phyloP scores from a whole-genome alignment of 331 rosid genomes.

The Spiraea crenata region DNA sequence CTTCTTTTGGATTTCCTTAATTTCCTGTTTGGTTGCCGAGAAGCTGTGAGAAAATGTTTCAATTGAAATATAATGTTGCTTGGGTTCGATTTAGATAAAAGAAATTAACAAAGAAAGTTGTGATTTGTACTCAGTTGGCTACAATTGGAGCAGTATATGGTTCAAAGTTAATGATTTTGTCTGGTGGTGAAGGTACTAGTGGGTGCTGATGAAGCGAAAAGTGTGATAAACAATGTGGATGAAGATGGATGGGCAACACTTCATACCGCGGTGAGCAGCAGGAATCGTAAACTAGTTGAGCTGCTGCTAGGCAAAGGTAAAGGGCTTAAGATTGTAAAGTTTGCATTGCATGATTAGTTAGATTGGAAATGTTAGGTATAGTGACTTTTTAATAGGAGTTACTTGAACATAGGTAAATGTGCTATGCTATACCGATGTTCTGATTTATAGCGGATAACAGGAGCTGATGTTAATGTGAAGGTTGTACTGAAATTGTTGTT shows the following conservation, averaged over 20 bases:
- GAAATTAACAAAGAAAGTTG: too few relatives aligned
- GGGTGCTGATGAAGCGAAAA: slow-evolving; percentile 45
- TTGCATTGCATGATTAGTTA: neutral
- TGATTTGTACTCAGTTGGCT: too few relatives aligned
- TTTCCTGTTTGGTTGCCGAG: too few relatives aligned
- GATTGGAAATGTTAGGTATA: neutral
- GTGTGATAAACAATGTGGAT: slow-evolving; percentile 66
- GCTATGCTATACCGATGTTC: slow-evolving; percentile 10
- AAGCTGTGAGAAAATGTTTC: too few relatives aligned
- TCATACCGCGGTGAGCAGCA: slow-evolving; percentile 88
- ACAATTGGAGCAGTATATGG: too few relatives aligned
- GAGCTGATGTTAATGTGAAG: slow-evolving; percentile 76
- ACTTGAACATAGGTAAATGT: too few relatives aligned
- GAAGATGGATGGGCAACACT: slow-evolving; percentile 96
- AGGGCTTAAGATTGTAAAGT: neutral
- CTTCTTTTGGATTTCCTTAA: too few relatives aligned
- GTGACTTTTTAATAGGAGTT: neutral
- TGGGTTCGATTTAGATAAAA: too few relatives aligned
- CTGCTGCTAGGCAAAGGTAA: slow-evolving; percentile 58
- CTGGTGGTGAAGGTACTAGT: slow-evolving; percentile 61
- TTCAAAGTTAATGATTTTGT: neutral
- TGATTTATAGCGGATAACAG: slow-evolving; percentile 38
- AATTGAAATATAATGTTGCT: too few relatives aligned
- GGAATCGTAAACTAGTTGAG: slow-evolving; percentile 55
- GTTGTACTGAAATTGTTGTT: too few relatives aligned